phyloP scores from a whole-genome alignment of 495 filamentous ascomycete species.

The Glutinoglossum americanum region DNA sequence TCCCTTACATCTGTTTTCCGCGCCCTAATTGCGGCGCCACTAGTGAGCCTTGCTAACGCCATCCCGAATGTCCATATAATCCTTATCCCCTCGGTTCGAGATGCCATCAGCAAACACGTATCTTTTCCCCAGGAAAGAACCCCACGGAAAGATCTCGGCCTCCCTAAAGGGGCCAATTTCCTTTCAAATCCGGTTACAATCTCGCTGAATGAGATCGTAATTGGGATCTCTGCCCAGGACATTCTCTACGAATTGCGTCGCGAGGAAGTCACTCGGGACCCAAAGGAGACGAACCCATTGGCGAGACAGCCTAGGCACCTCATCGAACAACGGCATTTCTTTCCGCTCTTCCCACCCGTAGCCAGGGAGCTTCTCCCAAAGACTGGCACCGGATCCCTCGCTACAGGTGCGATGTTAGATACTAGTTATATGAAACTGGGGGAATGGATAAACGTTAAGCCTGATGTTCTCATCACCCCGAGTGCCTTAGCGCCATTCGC shows the following conservation, averaged over 20 bases:
- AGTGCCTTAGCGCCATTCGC: conserved; percentile 69
- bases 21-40: conserved; percentile 43
- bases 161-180: conserved; percentile 51
- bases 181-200: conserved; percentile 79
- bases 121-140: conserved; percentile 71
- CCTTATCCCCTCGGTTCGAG: conserved; percentile 69
- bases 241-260: conserved; percentile 54
- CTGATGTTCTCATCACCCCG: conserved; percentile 70
- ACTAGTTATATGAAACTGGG: conserved; percentile 70
- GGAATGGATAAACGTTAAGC: conserved; percentile 65
- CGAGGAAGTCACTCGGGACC: conserved; percentile 46
- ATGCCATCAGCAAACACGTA: conserved; percentile 60
- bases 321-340: conserved; percentile 75
- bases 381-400: conserved; percentile 15
- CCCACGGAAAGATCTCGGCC: conserved; percentile 41
- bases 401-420: conserved; percentile 55
- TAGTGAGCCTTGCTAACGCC: conserved; percentile 39
- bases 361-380: conserved; percentile 44
- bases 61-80: conserved; percentile 64
- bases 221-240: conserved; percentile 69
- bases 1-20: conserved; percentile 72
- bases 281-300: conserved; percentile 34
- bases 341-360: conserved; percentile 65
- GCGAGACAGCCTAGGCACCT: conserved; percentile 48
- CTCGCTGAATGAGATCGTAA: conserved; percentile 59